A percentile compares a stretch with the other conserved stretches of the same genome.
Conservation (phyloP, 139 green algal genomes). For the Pseudopediastrum boryanum region DNA sequence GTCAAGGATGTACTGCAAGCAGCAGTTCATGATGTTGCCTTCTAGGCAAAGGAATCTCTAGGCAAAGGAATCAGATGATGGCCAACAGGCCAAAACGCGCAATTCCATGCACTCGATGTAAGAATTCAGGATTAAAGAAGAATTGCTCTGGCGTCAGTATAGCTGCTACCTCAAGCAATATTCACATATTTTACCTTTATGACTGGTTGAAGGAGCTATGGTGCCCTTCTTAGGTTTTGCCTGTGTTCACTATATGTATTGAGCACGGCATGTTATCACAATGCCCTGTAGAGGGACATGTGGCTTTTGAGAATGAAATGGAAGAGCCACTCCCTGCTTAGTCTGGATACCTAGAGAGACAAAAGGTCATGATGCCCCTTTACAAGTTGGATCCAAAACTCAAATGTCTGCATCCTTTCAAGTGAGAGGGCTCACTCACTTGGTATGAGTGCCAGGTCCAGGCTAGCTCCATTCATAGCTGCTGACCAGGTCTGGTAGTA, state of each 20-base stretch:
- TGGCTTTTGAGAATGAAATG: not conserved
- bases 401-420: not conserved
- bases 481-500: constrained; percentile 54
- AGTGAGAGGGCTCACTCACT: not conserved
- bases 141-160: not conserved
- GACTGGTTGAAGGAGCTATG: too few species aligned
- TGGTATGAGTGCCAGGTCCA: constrained; percentile 45
- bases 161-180: too few species aligned
- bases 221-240: too few species aligned
- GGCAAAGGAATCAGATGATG: not conserved
- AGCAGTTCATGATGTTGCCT: not conserved
- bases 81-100: not conserved
- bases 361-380: too few species aligned
- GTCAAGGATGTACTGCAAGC: not conserved
- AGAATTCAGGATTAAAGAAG: not conserved
- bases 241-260: too few species aligned
- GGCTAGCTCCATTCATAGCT: not conserved
- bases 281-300: not conserved
- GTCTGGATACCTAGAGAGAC: too few species aligned
- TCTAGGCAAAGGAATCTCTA: not conserved
- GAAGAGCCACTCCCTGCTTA: not conserved
- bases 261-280: not conserved
- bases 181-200: too few species aligned
- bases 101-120: not conserved
- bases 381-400: too few species aligned